A percentile compares a stretch with the other conserved stretches of the same genome.
These are phyloP conservation scores for Saccharomyces mikatae DNA, from an alignment of 805 yeast species.

Conservation along the genomic window DNA sequence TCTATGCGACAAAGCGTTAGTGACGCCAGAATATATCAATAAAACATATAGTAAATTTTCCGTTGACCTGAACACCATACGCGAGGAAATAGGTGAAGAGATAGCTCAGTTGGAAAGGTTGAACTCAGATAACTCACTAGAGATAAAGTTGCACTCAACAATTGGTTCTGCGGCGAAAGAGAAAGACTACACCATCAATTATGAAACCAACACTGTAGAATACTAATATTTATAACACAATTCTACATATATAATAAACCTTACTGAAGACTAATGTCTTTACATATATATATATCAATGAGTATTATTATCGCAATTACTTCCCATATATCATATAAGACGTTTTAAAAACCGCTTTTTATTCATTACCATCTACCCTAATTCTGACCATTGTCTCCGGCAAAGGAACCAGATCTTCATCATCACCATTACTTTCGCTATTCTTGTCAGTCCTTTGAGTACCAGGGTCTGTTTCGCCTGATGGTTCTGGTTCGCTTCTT, in stretches of 20 bases:
- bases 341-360: background rate
- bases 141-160: slow-evolving; percentile 27
- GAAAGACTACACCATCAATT: slow-evolving; percentile 31
- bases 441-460: slow-evolving; percentile 37
- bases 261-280: background rate
- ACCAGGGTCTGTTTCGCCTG: slow-evolving; percentile 29
- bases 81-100: slow-evolving; percentile 7
- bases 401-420: slow-evolving; percentile 35
- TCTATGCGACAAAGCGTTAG: slow-evolving; percentile 9
- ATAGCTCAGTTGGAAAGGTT: slow-evolving; percentile 12
- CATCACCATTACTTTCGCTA: slow-evolving; percentile 25
- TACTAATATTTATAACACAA: slow-evolving; percentile 1
- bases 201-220: slow-evolving; percentile 31
- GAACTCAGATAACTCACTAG: slow-evolving; percentile 13
- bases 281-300: background rate
- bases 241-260: background rate
- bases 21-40: slow-evolving; percentile 12
- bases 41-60: slow-evolving; percentile 10
- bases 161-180: slow-evolving; percentile 33
- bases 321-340: background rate
- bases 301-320: background rate
- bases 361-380: slow-evolving; percentile 36
- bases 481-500: slow-evolving; percentile 18
- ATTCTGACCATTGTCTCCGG: slow-evolving; percentile 64
- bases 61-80: slow-evolving; percentile 3